These are phyloP conservation scores for Calocybe cyanea DNA, from an alignment of 768 basidiomycete genomes.

Conservation along the genomic window DNA sequence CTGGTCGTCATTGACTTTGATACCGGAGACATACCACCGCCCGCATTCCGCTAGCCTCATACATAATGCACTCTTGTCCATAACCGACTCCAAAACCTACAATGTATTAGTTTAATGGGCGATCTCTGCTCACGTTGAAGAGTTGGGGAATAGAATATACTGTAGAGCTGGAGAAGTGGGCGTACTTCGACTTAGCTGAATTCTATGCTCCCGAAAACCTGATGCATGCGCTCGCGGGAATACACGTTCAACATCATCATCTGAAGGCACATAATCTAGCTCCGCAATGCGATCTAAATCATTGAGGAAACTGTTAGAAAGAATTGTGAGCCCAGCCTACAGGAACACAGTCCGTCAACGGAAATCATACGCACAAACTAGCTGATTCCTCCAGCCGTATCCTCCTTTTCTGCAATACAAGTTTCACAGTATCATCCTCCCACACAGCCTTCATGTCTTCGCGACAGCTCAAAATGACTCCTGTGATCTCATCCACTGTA, in stretches of 20 bases:
- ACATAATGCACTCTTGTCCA: constrained; percentile 59
- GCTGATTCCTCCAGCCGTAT: constrained; percentile 55
- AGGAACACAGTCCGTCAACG: neutral
- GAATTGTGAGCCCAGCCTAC: neutral
- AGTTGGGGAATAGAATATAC: neutral
- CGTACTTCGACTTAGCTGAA: constrained; percentile 42
- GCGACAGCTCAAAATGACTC: constrained; percentile 52
- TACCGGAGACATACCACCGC: constrained; percentile 37
- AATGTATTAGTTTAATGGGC: neutral
- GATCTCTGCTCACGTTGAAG: neutral
- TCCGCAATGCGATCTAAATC: constrained; percentile 59
- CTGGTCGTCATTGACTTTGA: neutral
- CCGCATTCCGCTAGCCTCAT: constrained; percentile 67
- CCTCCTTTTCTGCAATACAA: constrained; percentile 43
- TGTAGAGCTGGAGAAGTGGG: constrained; percentile 7
- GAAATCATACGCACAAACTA: constrained; percentile 48
- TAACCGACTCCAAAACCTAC: constrained; percentile 21
- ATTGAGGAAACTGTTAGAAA: constrained; percentile 55
- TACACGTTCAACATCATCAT: constrained; percentile 66
- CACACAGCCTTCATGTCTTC: constrained; percentile 52
- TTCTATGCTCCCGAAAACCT: constrained; percentile 66
- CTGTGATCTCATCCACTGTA: constrained; percentile 35
- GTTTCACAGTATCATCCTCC: constrained; percentile 45
- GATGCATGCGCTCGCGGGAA: constrained; percentile 64
- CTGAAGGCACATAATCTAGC: constrained; percentile 49